phyloP scores from a whole-genome alignment of 441 rosid species.

The Corymbia citriodora region DNA sequence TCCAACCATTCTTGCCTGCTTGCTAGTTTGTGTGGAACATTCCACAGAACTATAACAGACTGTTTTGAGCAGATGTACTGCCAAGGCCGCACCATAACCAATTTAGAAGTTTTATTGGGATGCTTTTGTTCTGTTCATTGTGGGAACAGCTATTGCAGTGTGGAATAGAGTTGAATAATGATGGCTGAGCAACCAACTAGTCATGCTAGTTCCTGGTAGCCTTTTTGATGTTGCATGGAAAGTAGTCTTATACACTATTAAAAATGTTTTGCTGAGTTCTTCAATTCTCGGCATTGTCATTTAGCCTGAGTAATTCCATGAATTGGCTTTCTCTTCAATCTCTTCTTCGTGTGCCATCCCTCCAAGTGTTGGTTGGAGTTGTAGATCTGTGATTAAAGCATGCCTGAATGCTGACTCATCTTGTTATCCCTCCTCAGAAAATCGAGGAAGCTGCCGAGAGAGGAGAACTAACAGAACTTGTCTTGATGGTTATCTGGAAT shows the following conservation, averaged over 20 bases:
- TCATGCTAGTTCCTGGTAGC: not conserved
- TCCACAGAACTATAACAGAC: not conserved
- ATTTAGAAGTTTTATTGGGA: not conserved
- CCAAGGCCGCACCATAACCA: not conserved
- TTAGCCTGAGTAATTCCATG: not conserved
- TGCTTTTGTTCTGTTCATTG: not conserved
- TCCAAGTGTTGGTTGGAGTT: not conserved
- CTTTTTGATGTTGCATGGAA: not conserved
- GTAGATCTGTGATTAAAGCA: not conserved
- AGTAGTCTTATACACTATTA: not conserved
- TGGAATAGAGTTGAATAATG: not conserved
- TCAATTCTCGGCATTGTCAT: not conserved
- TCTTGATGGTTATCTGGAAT: slow-evolving; percentile 70
- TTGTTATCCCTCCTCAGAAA: slow-evolving; percentile 29
- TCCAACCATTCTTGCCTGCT: not conserved
- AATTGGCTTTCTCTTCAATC: not conserved
- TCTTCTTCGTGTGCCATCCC: not conserved
- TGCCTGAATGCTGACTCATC: not conserved
- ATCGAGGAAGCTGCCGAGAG: slow-evolving; percentile 66
- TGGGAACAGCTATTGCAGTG: not conserved
- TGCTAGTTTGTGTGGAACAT: not conserved
- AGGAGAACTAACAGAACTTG: slow-evolving; percentile 68
- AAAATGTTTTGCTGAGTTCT: not conserved
- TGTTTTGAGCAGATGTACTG: not conserved
- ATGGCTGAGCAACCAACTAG: not conserved